These are phyloP conservation scores for Phoma sp. DNA, from an alignment of 2,329 filamentous ascomycete genomes.

Conservation along the genomic window DNA sequence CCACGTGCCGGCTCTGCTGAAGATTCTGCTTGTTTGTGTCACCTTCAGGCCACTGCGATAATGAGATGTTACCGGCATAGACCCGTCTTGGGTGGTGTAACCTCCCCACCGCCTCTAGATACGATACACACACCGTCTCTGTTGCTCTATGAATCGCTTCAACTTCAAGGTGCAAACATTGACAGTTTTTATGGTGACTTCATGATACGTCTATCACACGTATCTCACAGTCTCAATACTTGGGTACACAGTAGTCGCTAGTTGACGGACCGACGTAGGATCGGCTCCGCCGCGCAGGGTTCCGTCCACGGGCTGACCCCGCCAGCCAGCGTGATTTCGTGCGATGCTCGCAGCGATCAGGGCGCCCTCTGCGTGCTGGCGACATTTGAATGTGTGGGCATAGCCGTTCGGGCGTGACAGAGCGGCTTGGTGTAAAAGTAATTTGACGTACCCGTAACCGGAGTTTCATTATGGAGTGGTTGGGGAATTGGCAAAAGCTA, in stretches of 20 bases:
- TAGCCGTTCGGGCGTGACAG: too few relatives aligned
- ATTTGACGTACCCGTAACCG: too few relatives aligned
- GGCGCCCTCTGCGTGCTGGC: neutral
- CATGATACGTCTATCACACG: neutral
- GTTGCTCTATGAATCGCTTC: neutral
- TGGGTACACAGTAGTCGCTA: neutral
- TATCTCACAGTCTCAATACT: too few relatives aligned
- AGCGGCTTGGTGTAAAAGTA: too few relatives aligned
- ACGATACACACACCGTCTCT: neutral
- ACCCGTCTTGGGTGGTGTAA: neutral
- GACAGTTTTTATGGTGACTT: neutral
- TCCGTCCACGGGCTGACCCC: neutral
- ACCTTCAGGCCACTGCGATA: neutral
- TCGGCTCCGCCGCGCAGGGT: constrained; percentile 8
- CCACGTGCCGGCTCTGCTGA: neutral
- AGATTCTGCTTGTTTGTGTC: neutral
- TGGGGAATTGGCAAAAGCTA: neutral
- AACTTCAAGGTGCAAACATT: too few relatives aligned
- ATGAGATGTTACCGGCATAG: constrained; percentile 1
- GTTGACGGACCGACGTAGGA: neutral
- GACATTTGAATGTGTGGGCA: too few relatives aligned
- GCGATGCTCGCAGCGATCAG: neutral
- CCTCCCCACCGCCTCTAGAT: neutral
- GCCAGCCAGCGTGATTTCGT: constrained; percentile 1
- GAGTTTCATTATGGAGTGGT: neutral